Evolutionary conservation across 2,329 filamentous ascomycete genomes (phyloP).

Genomic region (Cercospora berteroae): DNA sequence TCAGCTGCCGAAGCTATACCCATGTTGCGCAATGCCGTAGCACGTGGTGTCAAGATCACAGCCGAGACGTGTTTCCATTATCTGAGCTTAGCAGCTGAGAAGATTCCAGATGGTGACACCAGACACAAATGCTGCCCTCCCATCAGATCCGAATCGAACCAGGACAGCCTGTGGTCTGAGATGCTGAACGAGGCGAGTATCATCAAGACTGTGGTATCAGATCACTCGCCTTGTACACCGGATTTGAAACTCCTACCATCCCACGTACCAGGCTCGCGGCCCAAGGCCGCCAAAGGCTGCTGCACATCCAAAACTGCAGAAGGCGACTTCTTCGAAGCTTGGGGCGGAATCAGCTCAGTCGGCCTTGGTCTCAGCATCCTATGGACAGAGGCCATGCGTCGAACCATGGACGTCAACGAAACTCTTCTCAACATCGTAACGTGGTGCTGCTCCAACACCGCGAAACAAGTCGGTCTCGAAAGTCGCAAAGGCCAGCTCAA

Average conservation of each 20-base stretch:
- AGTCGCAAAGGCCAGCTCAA: constrained; percentile 77
- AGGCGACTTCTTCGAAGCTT: constrained; percentile 92
- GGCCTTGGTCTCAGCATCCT: constrained; percentile 89
- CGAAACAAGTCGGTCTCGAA: constrained; percentile 79
- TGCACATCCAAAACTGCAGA: constrained; percentile 61
- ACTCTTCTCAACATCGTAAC: constrained; percentile 75
- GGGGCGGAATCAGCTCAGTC: constrained; percentile 94
- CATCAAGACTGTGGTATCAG: constrained; percentile 87
- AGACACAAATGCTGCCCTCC: constrained; percentile 94
- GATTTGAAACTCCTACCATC: constrained; percentile 83
- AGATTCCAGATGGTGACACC: constrained; percentile 80
- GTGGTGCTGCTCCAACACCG: constrained; percentile 83
- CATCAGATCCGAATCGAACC: constrained; percentile 77
- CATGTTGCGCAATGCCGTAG: constrained; percentile 70
- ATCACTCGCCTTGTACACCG: constrained; percentile 95
- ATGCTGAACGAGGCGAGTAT: constrained; percentile 69
- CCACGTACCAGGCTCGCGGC: constrained; percentile 56
- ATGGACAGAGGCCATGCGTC: constrained; percentile 69
- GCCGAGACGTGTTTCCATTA: constrained; percentile 97
- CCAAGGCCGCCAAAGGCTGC: constrained; percentile 34
- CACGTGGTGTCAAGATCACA: constrained; percentile 76
- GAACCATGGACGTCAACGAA: constrained; percentile 53
- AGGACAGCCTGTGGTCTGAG: constrained; percentile 84
- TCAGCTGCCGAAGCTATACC: constrained; percentile 87
- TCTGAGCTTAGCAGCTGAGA: constrained; percentile 77